A percentile compares a stretch with the other conserved stretches of the same genome.
Conservation (phyloP, 2,329 filamentous ascomycete genomes). For the Ascochyta rabiei region DNA sequence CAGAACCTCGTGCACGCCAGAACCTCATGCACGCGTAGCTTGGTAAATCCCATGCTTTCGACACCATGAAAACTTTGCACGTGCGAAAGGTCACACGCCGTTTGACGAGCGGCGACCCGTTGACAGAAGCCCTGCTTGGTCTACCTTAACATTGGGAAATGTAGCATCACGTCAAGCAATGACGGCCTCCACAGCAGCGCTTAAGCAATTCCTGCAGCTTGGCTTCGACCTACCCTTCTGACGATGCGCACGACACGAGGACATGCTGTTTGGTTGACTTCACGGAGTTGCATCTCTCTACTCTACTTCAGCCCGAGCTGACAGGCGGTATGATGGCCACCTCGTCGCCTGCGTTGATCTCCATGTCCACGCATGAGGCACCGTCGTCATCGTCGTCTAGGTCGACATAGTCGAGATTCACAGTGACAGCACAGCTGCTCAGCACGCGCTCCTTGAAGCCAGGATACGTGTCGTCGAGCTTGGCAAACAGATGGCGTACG, state of each 20-base stretch:
- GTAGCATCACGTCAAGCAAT: too few relatives aligned
- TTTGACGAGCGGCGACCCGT: too few relatives aligned
- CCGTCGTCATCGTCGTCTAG: slow-evolving; percentile 60
- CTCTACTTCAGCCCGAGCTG: slow-evolving; percentile 73
- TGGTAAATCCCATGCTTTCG: too few relatives aligned
- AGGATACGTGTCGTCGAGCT: slow-evolving; percentile 71
- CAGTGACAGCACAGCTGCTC: slow-evolving; percentile 74
- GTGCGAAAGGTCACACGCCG: too few relatives aligned
- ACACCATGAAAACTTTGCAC: too few relatives aligned
- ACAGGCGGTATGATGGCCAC: slow-evolving; percentile 88
- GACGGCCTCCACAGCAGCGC: too few relatives aligned
- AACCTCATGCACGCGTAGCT: too few relatives aligned
- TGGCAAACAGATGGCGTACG: slow-evolving; percentile 66
- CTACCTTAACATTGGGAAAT: too few relatives aligned
- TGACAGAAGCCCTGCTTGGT: too few relatives aligned
- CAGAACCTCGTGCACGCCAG: too few relatives aligned
- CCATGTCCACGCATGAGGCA: slow-evolving; percentile 50
- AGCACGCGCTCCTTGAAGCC: slow-evolving; percentile 74
- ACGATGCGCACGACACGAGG: not conserved
- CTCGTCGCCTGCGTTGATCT: slow-evolving; percentile 77
- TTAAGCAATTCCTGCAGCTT: too few relatives aligned
- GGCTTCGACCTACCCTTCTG: not conserved
- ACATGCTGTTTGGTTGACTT: not conserved
- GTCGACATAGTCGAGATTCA: slow-evolving; percentile 84
- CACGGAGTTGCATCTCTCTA: not conserved